Base-by-base conservation (phyloP, 306 rosid genomes). In the Cicer pinnatifidum region DNA sequence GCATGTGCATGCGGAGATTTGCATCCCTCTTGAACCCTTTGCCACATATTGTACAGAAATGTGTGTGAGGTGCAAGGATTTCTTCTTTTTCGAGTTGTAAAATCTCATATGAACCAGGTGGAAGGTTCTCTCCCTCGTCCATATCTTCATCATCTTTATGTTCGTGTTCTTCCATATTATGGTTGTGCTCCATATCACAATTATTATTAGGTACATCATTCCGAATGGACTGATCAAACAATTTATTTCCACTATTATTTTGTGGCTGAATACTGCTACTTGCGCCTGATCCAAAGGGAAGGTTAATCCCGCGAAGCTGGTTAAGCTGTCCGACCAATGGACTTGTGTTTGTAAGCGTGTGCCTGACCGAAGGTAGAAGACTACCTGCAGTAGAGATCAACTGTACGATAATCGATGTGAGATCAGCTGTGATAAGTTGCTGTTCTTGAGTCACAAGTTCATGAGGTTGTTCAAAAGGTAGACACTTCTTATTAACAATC, bases 1-100 rank as follows among this genome's bases (percentile, higher is more conserved):
- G 85, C 99, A 95, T 95, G 89, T 95, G 99, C 99, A 95, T 95
- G 48, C 97, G 85, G 63, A 95, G 84, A 81, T 95, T 95, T 2
- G 99, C 99, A 47, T 95, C 99, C 77, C 99, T 88, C 83, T 95
- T 95, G 97, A 95, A 95, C 57, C 99, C 99, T 78, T 95, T 95
- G 71, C 99, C 99, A 9, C 99, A 95, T 71, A 95, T 91, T 6
- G 96, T 85, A 73, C 99, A 95, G 85, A 95, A 95, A 78, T 95
- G 99, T 6, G 99, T 91, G 67, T 90, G 99, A 41, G 99, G 99
- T 11, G 99, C 99, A 12, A 95, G 97, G 81, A 95, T 95, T 88
- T 90, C 99, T 81, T 95, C 99, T 73, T 95, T 95, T 61, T 91
- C 99, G 16, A 95, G 72, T 74, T 95, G 99, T 47, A 95, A 80